Evolutionary conservation across 148 eudicot genomes (phyloP), one percentile per base, ranked within the genome.

Genomic region (Cornus kousa): DNA sequence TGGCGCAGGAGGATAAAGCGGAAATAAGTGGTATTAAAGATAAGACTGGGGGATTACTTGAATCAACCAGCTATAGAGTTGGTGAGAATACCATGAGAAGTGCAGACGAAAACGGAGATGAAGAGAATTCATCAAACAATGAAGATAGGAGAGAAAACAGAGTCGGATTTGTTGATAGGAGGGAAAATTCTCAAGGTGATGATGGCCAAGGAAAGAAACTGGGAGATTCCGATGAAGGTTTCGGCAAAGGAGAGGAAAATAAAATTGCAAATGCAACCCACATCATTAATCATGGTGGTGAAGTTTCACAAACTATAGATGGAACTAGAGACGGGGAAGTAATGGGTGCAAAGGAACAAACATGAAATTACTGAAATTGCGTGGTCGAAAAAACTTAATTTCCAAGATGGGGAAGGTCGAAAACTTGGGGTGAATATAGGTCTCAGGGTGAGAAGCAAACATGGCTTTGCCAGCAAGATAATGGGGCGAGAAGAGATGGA

Each of bases 401-500:
- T 75, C 28, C 72, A 77, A 32, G 79, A 77, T 28, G 81, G 67
- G 62, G 79, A 75, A 6, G 39, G 24, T 73, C 50, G 70, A 57
- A 59, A 68, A 74, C 33, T 12, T 31, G 60, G 9, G 57, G 43
- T 10, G 65, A 74, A 55, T 53, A 48, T 62, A 64, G 78, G 82
- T 23, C 0, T 68, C 32, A 75, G 77, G 53, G 57, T 48, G 46
- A 75, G 82, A 57, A 84, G 82, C 32, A 75, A 70, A 40, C 80
- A 69, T 43, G 67, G 81, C 9, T 48, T 67, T n/a, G 20, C 64
- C 37, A 75, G 67, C 37, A 85, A 70, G 33, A 31, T 74, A 4
- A 84, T 72, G 74, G 80, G 86, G n/a, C n/a, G n/a, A n/a, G 35
- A 85, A 74, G 78, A 89, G 85, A 76, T 81, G 74, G 91, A 83